Conservation (phyloP, 805 yeast species). For the Metschnikowia rubicola region DNA sequence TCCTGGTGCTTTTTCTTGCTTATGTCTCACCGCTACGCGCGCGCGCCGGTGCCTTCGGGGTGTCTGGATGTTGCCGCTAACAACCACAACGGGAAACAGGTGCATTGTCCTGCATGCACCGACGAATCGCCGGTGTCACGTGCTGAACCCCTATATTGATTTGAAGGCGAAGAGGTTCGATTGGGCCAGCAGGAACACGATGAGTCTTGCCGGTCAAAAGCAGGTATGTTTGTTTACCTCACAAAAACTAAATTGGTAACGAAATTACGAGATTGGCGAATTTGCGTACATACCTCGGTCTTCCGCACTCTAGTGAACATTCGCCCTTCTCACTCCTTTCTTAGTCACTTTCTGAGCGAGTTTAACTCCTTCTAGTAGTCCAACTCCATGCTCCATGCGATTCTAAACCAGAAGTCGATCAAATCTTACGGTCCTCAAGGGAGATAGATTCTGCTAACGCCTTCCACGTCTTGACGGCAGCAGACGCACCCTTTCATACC, state of each 20-base stretch:
- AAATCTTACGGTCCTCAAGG: conserved; percentile 34
- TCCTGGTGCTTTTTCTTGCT: conserved; percentile 5
- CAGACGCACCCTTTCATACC: conserved; percentile 81
- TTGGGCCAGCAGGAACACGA: no score
- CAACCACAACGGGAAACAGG: not conserved
- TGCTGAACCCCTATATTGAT: no score
- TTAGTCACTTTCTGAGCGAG: not conserved
- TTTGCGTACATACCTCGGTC: no score
- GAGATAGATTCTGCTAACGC: conserved; percentile 56
- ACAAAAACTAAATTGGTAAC: no score
- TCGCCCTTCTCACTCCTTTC: not conserved
- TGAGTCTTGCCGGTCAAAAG: no score
- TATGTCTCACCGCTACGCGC: conserved; percentile 3
- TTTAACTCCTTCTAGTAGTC: not conserved
- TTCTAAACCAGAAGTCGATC: no score
- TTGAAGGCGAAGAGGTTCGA: no score
- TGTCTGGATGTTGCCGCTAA: conserved; percentile 5
- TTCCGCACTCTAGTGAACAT: no score
- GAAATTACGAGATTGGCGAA: no score
- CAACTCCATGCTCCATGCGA: not conserved
- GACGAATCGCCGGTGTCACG: no score
- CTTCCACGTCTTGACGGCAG: conserved; percentile 72
- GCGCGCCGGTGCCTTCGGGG: not conserved
- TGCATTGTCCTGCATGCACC: no score
- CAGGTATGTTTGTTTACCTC: no score